Evolutionary conservation across 345 rosid species (phyloP), one percentile per base, ranked within the genome.

Genomic region (Rhizophora apiculata): DNA sequence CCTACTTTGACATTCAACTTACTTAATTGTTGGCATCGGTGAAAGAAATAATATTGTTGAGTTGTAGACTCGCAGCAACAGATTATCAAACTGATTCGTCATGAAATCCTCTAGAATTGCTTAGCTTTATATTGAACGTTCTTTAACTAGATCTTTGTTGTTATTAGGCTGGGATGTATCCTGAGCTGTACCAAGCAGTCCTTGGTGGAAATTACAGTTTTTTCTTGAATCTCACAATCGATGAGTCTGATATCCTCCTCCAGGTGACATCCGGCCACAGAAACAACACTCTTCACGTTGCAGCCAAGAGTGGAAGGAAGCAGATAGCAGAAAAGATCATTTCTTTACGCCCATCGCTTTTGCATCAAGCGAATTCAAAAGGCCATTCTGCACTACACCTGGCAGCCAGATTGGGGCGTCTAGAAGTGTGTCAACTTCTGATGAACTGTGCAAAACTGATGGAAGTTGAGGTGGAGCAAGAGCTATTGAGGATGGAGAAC

Each of bases 371-470:
- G 1, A 83, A 83, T 46, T 51, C 62, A 53, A 70, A 81, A 3
- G 85, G 87, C 54, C 81, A 81, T 39, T 73, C 85, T 31, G 74
- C 85, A 11, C 46, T 81, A 2, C 87, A 83, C 31, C 54, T 78
- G 20, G 83, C 87, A 19, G 81, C 86, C 59, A 69, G 63, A 59
- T 36, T 66, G 1, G 87, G 81, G 15, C 62, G 73, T 61, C 61
- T 71, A 1, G 67, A 74, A 48, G 49, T 81, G 22, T 32, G 32
- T 30, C 24, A 32, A 16, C 73, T 76, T 64, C 68, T 77, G n/a
- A 20, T 72, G 5, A 53, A 59, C 31, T 48, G 69, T n/a, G 76
- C 70, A n/a, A 72, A 63, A 8, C 37, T 24, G 13, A 22, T n/a
- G 16, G 73, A 76, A 22, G 67, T 66, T 31, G 76, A 77, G 56